phyloP scores from a whole-genome alignment of 768 basidiomycete species.

The Leucocoprinus birnbaumii region DNA sequence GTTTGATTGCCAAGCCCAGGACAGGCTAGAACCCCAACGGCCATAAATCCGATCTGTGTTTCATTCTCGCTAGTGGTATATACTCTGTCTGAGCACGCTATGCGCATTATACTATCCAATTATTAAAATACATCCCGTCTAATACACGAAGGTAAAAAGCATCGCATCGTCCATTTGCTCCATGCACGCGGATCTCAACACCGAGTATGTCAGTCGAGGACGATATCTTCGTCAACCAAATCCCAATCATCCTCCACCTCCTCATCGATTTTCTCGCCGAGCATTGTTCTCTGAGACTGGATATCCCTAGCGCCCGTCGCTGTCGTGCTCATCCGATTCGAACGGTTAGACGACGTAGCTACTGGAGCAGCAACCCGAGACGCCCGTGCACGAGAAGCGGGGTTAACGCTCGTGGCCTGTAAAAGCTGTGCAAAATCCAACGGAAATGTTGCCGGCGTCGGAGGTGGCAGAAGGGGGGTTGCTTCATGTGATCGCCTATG shows the following conservation, averaged over 20 bases:
- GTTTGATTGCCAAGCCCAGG: too few relatives aligned
- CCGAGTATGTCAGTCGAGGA: background rate
- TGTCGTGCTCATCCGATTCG: constrained; percentile 9
- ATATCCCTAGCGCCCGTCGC: constrained; percentile 10
- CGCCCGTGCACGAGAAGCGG: constrained; percentile 33
- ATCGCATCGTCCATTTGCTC: background rate
- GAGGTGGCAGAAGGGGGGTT: constrained; percentile 49
- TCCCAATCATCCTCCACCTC: constrained; percentile 45
- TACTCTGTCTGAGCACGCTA: too few relatives aligned
- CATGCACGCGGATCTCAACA: background rate
- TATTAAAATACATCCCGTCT: too few relatives aligned
- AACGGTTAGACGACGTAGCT: constrained; percentile 11
- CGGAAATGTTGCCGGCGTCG: constrained; percentile 60
- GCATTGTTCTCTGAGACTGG: constrained; percentile 17
- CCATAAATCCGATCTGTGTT: constrained; percentile 27
- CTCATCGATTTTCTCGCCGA: constrained; percentile 25
- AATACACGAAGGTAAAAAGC: too few relatives aligned
- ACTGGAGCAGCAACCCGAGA: constrained; percentile 16
- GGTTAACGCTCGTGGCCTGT: constrained; percentile 71
- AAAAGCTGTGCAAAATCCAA: constrained; percentile 79
- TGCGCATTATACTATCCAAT: too few relatives aligned
- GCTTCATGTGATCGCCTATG: constrained; percentile 61
- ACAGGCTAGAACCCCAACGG: too few relatives aligned
- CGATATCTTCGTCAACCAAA: constrained; percentile 31
- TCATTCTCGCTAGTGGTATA: too few relatives aligned